These are phyloP conservation scores for Starmera caribaea DNA, from an alignment of 805 yeast genomes.

Conservation along the genomic window DNA sequence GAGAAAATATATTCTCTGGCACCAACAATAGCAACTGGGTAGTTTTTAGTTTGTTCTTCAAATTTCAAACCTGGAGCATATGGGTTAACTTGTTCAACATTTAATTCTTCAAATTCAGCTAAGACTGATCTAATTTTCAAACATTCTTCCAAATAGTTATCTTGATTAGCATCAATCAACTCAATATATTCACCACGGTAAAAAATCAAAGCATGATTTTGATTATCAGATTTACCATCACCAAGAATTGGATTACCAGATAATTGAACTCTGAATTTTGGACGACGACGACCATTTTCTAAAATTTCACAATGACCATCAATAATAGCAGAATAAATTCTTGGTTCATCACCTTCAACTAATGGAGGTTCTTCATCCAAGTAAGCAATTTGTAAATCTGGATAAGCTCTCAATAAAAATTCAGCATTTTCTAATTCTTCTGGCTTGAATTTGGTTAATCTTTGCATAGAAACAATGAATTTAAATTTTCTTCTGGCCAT, in stretches of 20 bases:
- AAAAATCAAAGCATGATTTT: constrained; percentile 71
- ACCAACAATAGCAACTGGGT: constrained; percentile 80
- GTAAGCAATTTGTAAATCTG: constrained; percentile 84
- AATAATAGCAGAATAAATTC: constrained; percentile 66
- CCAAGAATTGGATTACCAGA: constrained; percentile 84
- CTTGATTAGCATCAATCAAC: constrained; percentile 81
- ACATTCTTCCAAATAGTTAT: constrained; percentile 79
- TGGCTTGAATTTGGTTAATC: constrained; percentile 59
- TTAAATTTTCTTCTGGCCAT: constrained; percentile 82
- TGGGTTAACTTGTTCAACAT: constrained; percentile 70
- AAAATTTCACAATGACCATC: constrained; percentile 73
- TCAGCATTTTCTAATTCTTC: constrained; percentile 78
- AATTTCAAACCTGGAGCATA: constrained; percentile 62
- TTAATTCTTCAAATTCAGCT: constrained; percentile 75
- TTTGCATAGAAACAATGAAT: constrained; percentile 79
- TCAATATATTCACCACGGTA: constrained; percentile 81
- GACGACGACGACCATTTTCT: constrained; percentile 67
- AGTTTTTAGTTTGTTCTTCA: constrained; percentile 37
- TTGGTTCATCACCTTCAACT: constrained; percentile 59
- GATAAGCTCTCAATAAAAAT: constrained; percentile 72
- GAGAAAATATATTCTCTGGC: constrained; percentile 84
- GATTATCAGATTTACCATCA: constrained; percentile 86
- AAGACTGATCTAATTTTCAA: constrained; percentile 71
- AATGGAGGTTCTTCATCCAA: constrained; percentile 86
- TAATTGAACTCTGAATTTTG: constrained; percentile 64